Evolutionary conservation across 371 early-diverging fungal species (phyloP).

Genomic region (Rhizomucor pusillus): DNA sequence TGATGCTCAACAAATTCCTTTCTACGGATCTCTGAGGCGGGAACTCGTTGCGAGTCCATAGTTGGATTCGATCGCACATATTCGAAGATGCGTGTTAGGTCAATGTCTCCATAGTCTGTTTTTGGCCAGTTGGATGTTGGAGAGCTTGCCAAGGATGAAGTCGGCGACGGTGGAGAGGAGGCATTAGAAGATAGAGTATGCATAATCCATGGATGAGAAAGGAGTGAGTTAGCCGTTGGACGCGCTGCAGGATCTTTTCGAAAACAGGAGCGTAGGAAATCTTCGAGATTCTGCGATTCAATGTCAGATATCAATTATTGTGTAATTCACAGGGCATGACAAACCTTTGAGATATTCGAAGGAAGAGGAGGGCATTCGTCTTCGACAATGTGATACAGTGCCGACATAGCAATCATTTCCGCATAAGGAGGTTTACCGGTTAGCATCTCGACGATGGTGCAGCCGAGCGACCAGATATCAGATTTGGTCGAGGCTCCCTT

Average conservation of each 20-base stretch:
- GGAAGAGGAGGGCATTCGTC: conserved; percentile 83
- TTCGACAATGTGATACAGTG: conserved; percentile 87
- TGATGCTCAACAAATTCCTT: conserved; percentile 17
- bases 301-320: not conserved
- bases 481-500: conserved; percentile 78
- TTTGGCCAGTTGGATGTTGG: no score
- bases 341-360: conserved; percentile 60
- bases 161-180: conserved; percentile 1
- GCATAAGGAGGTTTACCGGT: conserved; percentile 87
- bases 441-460: conserved; percentile 83
- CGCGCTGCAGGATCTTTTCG: conserved; percentile 68
- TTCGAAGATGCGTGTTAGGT: conserved; percentile 11
- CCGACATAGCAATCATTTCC: conserved; percentile 80
- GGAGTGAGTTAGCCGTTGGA: conserved; percentile 61
- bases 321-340: conserved; percentile 1
- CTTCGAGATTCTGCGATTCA: conserved; percentile 47
- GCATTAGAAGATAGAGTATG: not conserved
- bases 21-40: conserved; percentile 6
- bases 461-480: conserved; percentile 90
- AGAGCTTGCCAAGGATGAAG: no score
- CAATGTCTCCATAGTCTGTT: conserved; percentile 11
- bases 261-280: conserved; percentile 75
- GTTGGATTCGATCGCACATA: conserved; percentile 10
- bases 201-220: conserved; percentile 62
- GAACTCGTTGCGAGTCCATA: conserved; percentile 10